Evolutionary conservation across 352 stramenopile species (phyloP).

Genomic region (Halophytophthora batemanensis): DNA sequence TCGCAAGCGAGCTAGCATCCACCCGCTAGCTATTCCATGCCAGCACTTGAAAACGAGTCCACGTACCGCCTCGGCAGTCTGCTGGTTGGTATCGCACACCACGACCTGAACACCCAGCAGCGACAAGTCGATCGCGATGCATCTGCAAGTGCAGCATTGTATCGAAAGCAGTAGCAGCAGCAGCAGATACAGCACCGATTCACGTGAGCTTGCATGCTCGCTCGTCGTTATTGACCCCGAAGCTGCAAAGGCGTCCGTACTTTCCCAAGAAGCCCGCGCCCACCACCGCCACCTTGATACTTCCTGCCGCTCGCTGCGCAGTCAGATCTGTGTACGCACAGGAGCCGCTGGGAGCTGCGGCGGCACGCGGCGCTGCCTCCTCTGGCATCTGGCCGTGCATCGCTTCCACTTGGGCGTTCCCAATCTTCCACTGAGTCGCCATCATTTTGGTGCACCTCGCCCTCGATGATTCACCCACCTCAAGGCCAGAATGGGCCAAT

Average conservation of each 20-base stretch:
- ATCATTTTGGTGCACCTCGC: too few species aligned
- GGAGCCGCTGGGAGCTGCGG: neutral
- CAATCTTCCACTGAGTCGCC: neutral
- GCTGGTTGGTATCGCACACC: slow-evolving; percentile 54
- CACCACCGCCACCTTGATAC: slow-evolving; percentile 47
- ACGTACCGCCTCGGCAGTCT: slow-evolving; percentile 33
- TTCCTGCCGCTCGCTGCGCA: slow-evolving; percentile 6
- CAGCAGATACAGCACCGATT: too few species aligned
- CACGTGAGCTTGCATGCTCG: neutral
- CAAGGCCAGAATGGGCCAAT: too few species aligned
- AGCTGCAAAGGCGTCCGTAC: slow-evolving; percentile 8
- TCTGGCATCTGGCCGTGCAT: slow-evolving; percentile 13
- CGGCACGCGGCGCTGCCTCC: slow-evolving; percentile 7
- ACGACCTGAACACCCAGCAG: slow-evolving; percentile 54
- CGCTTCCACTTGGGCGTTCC: neutral
- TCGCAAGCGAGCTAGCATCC: too few species aligned
- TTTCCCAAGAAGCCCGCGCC: slow-evolving; percentile 64
- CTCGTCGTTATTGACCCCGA: too few species aligned
- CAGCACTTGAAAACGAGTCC: neutral
- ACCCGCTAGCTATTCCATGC: too few species aligned
- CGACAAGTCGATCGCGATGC: slow-evolving; percentile 67
- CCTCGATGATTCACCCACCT: too few species aligned
- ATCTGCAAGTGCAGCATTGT: slow-evolving; percentile 14
- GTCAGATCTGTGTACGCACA: slow-evolving; percentile 24
- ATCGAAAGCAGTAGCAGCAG: neutral